These are phyloP conservation scores for Heterococcus sp. DNA, from an alignment of 108 stramenopile species.

Conservation along the genomic window DNA sequence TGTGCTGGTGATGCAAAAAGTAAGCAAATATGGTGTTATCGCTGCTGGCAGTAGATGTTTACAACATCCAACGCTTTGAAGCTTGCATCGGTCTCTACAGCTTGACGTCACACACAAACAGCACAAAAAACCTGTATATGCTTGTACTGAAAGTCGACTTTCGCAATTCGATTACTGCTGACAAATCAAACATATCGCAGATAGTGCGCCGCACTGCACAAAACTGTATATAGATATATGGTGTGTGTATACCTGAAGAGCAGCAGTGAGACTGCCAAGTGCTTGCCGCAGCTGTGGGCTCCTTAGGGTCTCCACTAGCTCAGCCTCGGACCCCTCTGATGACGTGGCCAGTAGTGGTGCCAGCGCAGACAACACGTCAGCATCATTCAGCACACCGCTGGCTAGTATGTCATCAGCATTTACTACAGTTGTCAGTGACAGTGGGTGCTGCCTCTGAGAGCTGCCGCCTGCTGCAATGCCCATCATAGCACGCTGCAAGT, in stretches of 20 bases:
- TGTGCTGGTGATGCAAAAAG: too few relatives aligned
- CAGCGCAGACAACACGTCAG: conserved; percentile 42
- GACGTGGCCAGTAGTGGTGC: conserved; percentile 30
- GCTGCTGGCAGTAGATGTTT: too few relatives aligned
- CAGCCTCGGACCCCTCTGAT: background rate
- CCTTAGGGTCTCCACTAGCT: conserved; percentile 3
- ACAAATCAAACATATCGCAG: too few relatives aligned
- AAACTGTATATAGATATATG: too few relatives aligned
- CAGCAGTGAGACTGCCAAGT: conserved; percentile 20
- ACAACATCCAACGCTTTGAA: too few relatives aligned
- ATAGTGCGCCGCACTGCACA: too few relatives aligned
- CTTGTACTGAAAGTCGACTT: too few relatives aligned
- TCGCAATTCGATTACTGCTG: too few relatives aligned
- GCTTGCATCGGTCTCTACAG: too few relatives aligned
- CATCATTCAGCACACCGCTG: conserved; percentile 39
- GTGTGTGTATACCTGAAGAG: conserved; percentile 43
- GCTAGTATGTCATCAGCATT: conserved; percentile 23
- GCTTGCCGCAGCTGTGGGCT: conserved; percentile 54
- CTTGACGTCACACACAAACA: background rate
- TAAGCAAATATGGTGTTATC: too few relatives aligned
- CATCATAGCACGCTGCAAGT: conserved; percentile 48
- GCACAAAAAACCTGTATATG: too few relatives aligned
- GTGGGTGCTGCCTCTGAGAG: background rate
- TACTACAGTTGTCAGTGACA: conserved; percentile 23
- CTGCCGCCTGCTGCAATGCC: conserved; percentile 15